Percentiles rank a stretch among this genome's conserved stretches.
phyloP scores from a whole-genome alignment of 768 basidiomycete genomes.

The Gyrodon lividus region DNA sequence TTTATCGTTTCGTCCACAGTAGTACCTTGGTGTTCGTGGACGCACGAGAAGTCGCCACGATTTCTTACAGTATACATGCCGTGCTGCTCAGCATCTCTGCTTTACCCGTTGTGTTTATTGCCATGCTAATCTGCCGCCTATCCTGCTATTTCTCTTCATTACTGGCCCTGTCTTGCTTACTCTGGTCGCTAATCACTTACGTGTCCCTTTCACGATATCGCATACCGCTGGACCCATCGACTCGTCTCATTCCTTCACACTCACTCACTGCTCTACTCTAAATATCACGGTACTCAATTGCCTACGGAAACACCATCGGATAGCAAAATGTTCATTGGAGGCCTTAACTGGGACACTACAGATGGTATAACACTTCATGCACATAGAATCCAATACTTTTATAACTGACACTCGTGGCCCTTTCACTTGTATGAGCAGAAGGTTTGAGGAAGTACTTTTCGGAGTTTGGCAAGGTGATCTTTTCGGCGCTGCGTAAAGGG shows the following conservation, averaged over 20 bases:
- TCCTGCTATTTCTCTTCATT: conserved; percentile 27
- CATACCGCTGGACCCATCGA: conserved; percentile 36
- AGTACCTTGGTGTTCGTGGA: conserved; percentile 24
- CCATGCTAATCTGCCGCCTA: conserved; percentile 28
- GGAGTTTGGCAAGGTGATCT: conserved; percentile 70
- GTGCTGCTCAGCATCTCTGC: conserved; percentile 14
- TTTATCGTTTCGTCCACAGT: conserved; percentile 14
- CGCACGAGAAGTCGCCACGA: conserved; percentile 16
- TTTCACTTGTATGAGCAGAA: conserved; percentile 41
- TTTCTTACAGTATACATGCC: conserved; percentile 18
- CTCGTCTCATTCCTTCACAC: conserved; percentile 26
- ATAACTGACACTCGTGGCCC: conserved; percentile 26
- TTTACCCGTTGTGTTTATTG: conserved; percentile 21
- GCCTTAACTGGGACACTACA: conserved; percentile 89
- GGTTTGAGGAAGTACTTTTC: conserved; percentile 70
- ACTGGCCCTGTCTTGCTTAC: conserved; percentile 30
- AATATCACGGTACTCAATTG: conserved; percentile 30
- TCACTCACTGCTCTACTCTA: conserved; percentile 24
- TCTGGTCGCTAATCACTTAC: conserved; percentile 33
- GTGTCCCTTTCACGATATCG: conserved; percentile 35
- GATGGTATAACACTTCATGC: conserved; percentile 60
- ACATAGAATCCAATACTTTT: conserved; percentile 22
- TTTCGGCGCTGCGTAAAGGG: conserved; percentile 6
- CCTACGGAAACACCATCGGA: conserved; percentile 27
- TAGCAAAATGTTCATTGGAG: conserved; percentile 92